These are phyloP conservation scores for Craterostigma plantagineum DNA, from an alignment of 257 asterid genomes.

Conservation along the genomic window DNA sequence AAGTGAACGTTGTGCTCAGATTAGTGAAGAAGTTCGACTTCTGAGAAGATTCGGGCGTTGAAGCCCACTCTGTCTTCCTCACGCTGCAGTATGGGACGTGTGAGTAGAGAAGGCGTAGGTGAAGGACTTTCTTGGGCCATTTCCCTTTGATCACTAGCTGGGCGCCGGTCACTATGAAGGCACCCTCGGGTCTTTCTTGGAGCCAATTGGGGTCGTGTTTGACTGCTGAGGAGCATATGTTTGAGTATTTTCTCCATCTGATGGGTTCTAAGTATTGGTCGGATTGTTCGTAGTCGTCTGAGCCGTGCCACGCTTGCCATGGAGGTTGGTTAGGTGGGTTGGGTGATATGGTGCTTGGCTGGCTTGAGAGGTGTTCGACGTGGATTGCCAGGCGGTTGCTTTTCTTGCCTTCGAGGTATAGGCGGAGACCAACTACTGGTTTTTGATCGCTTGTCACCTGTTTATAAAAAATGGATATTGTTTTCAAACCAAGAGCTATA, in stretches of 20 bases:
- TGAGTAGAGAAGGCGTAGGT: constrained; percentile 67
- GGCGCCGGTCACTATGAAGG: constrained; percentile 72
- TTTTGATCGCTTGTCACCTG: constrained; percentile 72
- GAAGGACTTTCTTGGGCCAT: constrained; percentile 84
- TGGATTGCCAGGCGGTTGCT: constrained; percentile 79
- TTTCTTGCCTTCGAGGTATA: constrained; percentile 78
- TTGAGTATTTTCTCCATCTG: constrained; percentile 68
- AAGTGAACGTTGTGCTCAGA: constrained; percentile 82
- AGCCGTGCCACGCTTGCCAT: constrained; percentile 66
- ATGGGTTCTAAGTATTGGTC: constrained; percentile 76
- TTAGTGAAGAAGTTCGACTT: constrained; percentile 60
- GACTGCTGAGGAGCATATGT: constrained; percentile 57
- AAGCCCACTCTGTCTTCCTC: constrained; percentile 84
- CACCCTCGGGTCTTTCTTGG: constrained; percentile 35
- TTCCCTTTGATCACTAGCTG: constrained; percentile 68
- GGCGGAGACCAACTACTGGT: constrained; percentile 76
- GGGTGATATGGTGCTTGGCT: constrained; percentile 44
- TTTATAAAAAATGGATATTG: no score
- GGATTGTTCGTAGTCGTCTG: constrained; percentile 47
- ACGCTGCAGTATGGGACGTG: constrained; percentile 59
- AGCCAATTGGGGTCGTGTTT: constrained; percentile 70
- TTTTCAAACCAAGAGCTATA: no score
- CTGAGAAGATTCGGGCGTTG: constrained; percentile 58
- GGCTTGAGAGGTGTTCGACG: constrained; percentile 79
- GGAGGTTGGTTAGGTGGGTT: constrained; percentile 14